phyloP scores from a whole-genome alignment of 148 eudicot species.

The Hydrangea macrophylla region DNA sequence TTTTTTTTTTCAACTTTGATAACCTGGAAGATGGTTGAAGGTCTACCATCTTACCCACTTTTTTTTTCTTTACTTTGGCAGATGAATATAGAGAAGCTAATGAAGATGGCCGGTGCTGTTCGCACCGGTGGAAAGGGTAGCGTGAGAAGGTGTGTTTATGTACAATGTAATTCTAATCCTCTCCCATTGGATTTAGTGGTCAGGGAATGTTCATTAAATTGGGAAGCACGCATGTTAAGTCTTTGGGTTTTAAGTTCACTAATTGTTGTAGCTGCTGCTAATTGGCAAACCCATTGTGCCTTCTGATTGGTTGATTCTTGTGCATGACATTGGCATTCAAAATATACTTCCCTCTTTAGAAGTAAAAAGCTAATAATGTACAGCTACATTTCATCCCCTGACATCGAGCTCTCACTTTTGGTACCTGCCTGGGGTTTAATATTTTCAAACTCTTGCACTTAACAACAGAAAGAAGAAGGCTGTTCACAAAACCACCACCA shows the following conservation, averaged over 20 bases:
- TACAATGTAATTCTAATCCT: background rate
- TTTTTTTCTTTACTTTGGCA: background rate
- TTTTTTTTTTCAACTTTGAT: background rate
- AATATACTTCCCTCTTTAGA: background rate
- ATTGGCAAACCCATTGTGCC: background rate
- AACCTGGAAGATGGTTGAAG: too few species aligned
- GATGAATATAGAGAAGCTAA: conserved; percentile 33
- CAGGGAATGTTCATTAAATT: background rate
- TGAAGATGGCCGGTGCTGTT: conserved; percentile 35
- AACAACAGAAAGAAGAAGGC: conserved; percentile 89
- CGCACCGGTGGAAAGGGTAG: conserved; percentile 31
- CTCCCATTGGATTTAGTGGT: background rate
- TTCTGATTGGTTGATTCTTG: background rate
- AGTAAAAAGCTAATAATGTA: background rate
- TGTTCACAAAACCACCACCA: conserved; percentile 80
- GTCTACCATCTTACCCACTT: background rate
- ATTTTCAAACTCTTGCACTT: background rate
- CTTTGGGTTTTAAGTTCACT: background rate
- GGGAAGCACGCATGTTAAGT: background rate
- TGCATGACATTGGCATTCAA: too few species aligned
- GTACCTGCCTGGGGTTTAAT: background rate
- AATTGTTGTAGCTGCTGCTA: background rate
- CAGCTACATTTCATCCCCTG: background rate
- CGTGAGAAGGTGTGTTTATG: conserved; percentile 19
- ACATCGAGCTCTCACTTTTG: background rate